Evolutionary conservation across 495 filamentous ascomycete genomes (phyloP), one percentile per base, ranked within the genome.

Genomic region (Ascodesmis nigricans): DNA sequence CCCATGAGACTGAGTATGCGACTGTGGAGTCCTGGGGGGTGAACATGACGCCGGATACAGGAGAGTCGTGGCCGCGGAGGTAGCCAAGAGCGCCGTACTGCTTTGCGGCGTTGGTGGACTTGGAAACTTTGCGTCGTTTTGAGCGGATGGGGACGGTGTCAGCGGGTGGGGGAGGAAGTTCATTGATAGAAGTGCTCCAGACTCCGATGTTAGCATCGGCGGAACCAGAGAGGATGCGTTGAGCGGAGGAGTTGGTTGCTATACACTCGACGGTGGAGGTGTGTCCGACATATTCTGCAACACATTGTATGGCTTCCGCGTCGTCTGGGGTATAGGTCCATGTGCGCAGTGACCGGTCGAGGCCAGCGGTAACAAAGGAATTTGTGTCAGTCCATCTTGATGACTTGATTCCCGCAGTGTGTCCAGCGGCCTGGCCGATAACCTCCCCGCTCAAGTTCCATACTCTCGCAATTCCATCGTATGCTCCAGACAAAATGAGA

Each of bases 221-320:
- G 0, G 75, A 84, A 14, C 77, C 79, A 20, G 83, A 78, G 23
- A 97, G 65, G 35, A 97, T 65, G 36, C 75, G 71, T 32, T 70
- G 71, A 16, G 78, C 71, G 1, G 70, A 59, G 3, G 66, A 65
- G 56, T 92, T 73, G 21, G 84, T 75, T 21, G 75, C 73, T 29
- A 97, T 50, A 17, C 69, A 67, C 42, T 91, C 72, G 44, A 95
- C 61, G 18, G 62, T 64, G 8, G 60, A 61, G 31, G 63, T 77
- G 60, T 97, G 87, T 18, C 80, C 82, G 55, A 87, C 82, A 17
- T 93, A 63, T 47, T 91, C 81, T 22, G 93, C 58, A 13, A 71
- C 63, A 30, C 18, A 7, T 16, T 29, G 29, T 5, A 37, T 14
- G 0, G 81, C 78, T 25, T 69, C 69, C 4, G 61, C 53, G 46